These are phyloP conservation scores for Phaffomyces thermotolerans DNA, from an alignment of 805 yeast genomes.

Conservation along the genomic window DNA sequence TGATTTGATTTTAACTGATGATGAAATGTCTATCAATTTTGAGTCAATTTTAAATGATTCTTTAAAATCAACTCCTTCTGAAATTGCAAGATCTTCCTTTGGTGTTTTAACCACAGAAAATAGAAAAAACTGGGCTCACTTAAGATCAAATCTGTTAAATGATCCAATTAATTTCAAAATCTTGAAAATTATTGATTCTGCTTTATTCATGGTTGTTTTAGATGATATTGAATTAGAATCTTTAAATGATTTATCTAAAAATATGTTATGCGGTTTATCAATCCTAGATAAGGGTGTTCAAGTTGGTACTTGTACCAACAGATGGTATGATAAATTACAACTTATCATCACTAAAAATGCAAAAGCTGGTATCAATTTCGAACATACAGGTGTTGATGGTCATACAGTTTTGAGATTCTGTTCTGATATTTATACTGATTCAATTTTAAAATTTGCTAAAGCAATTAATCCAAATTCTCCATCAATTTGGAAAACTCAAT, in stretches of 20 bases:
- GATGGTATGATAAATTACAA: constrained; percentile 93
- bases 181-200: constrained; percentile 67
- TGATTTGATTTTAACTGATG: constrained; percentile 65
- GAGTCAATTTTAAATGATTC: constrained; percentile 75
- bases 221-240: constrained; percentile 64
- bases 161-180: constrained; percentile 60
- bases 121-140: constrained; percentile 77
- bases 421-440: constrained; percentile 85
- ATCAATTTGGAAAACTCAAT: constrained; percentile 52
- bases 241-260: constrained; percentile 64
- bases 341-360: constrained; percentile 83
- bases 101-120: constrained; percentile 90
- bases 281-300: constrained; percentile 78
- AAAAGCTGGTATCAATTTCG: constrained; percentile 89
- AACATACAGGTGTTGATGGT: constrained; percentile 93
- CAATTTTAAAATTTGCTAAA: constrained; percentile 79
- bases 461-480: constrained; percentile 68
- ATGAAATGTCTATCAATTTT: constrained; percentile 67
- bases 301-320: constrained; percentile 87
- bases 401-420: constrained; percentile 87
- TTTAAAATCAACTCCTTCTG: constrained; percentile 38
- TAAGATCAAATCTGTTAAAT: constrained; percentile 46
- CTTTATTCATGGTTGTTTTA: constrained; percentile 74
- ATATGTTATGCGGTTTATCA: constrained; percentile 83
- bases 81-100: constrained; percentile 74